These are phyloP conservation scores for Corrigiola litoralis DNA, from an alignment of 179 eudicot genomes.

Conservation along the genomic window DNA sequence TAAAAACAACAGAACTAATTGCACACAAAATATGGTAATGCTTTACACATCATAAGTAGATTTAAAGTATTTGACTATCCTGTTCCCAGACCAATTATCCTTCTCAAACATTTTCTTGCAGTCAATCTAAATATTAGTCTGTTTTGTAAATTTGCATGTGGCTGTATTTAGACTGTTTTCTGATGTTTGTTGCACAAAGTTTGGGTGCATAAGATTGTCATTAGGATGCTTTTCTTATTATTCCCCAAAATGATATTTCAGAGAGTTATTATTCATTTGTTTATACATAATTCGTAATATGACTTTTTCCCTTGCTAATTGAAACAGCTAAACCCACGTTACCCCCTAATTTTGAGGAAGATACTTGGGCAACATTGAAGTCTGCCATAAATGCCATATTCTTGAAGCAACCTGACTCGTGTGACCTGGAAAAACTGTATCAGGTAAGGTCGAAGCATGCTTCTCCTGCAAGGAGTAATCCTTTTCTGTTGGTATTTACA, in stretches of 20 bases:
- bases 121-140: neutral
- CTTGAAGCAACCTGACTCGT: conserved; percentile 83
- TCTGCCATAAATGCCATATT: conserved; percentile 92
- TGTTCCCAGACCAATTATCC: neutral
- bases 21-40: no score
- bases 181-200: neutral
- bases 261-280: neutral
- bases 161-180: neutral
- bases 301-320: neutral
- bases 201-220: neutral
- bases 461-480: neutral
- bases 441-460: conserved; percentile 40
- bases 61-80: no score
- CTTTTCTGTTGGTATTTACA: no score
- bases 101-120: neutral
- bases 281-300: no score
- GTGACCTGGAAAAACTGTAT: conserved; percentile 89
- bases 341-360: conserved; percentile 87
- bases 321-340: conserved; percentile 76
- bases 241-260: neutral
- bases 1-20: no score
- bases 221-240: neutral
- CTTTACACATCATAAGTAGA: no score
- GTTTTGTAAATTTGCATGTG: neutral
- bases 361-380: conserved; percentile 83